Evolutionary conservation across 2,329 filamentous ascomycete species (phyloP).

Genomic region (Beauveria pseudobassiana): DNA sequence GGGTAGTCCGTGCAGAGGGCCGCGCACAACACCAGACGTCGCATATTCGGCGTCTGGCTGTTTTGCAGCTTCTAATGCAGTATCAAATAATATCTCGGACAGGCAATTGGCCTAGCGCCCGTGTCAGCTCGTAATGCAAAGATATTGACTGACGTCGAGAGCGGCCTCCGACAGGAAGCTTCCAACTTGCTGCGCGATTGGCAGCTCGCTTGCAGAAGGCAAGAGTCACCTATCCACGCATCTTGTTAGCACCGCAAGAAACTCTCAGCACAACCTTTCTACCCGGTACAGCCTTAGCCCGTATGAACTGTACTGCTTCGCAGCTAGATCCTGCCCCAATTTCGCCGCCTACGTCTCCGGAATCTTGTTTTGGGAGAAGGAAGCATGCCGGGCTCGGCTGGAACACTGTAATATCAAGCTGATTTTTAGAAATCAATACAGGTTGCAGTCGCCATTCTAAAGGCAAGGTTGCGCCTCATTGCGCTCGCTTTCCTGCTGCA

Average conservation of each 20-base stretch:
- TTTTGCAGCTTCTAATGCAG: neutral
- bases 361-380: neutral
- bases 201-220: neutral
- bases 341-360: neutral
- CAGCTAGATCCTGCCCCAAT: neutral
- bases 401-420: neutral
- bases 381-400: neutral
- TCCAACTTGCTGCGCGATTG: neutral
- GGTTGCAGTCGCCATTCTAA: neutral
- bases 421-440: neutral
- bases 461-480: neutral
- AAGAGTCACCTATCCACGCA: neutral
- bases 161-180: neutral
- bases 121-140: neutral
- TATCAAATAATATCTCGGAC: neutral
- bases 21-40: neutral
- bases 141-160: neutral
- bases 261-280: no score
- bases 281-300: neutral
- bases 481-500: neutral
- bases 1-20: neutral
- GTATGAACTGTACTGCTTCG: neutral
- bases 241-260: neutral
- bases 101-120: neutral
- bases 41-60: neutral